Evolutionary conservation across 1,139 yeast species (phyloP).

Genomic region (Geotrichum candidum): DNA sequence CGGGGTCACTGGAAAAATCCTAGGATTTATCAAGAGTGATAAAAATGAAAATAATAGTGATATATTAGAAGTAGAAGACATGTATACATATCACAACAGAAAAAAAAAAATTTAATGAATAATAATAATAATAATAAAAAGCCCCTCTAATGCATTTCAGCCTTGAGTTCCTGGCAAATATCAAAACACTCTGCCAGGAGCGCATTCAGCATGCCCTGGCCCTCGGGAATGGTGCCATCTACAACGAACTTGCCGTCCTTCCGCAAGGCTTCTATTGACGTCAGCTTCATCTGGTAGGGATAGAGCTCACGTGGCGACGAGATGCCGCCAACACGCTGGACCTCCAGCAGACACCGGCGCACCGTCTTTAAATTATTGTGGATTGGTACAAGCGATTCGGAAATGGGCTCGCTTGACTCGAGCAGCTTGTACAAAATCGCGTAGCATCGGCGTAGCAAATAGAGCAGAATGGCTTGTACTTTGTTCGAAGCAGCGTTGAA

Average conservation of each 20-base stretch:
- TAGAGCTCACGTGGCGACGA: slow-evolving; percentile 80
- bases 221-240: slow-evolving; percentile 87
- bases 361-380: slow-evolving; percentile 91
- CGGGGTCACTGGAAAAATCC: neutral
- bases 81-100: too few relatives aligned
- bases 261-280: slow-evolving; percentile 79
- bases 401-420: slow-evolving; percentile 90
- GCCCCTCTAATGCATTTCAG: too few relatives aligned
- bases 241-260: slow-evolving; percentile 87
- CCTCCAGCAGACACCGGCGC: slow-evolving; percentile 79
- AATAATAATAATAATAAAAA: too few relatives aligned
- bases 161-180: slow-evolving; percentile 67
- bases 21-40: neutral
- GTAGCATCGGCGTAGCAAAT: slow-evolving; percentile 80
- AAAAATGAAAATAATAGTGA: neutral
- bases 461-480: slow-evolving; percentile 49
- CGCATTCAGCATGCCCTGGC: slow-evolving; percentile 90
- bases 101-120: too few relatives aligned
- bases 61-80: too few relatives aligned
- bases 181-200: slow-evolving; percentile 91
- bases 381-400: slow-evolving; percentile 85
- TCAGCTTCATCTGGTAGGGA: slow-evolving; percentile 91
- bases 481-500: too few relatives aligned
- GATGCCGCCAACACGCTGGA: slow-evolving; percentile 88
- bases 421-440: slow-evolving; percentile 80